A percentile compares a stretch with the other conserved stretches of the same genome.
Conservation (phyloP, 768 basidiomycete genomes). For the Mycena crocata region DNA sequence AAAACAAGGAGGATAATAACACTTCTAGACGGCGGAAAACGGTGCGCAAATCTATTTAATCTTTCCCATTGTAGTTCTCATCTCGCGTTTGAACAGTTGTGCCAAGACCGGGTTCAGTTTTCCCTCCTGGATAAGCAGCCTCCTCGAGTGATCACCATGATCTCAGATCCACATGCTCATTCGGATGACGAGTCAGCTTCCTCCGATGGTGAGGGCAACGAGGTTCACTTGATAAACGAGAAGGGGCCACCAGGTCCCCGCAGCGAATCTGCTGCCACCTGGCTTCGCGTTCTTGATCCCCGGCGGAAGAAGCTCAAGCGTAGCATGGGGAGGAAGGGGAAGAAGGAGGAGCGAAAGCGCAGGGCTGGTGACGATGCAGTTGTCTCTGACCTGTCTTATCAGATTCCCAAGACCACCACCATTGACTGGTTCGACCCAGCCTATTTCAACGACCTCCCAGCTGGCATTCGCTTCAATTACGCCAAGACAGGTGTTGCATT, state of each 20-base stretch:
- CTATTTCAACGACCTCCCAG: conserved; percentile 36
- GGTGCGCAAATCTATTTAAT: conserved; percentile 1
- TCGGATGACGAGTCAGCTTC: conserved; percentile 10
- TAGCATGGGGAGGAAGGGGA: neutral
- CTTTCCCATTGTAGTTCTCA: neutral
- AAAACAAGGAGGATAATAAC: neutral
- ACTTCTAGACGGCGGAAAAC: neutral
- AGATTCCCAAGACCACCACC: conserved; percentile 26
- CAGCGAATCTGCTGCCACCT: neutral
- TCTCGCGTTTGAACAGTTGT: neutral
- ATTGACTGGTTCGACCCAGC: conserved; percentile 41
- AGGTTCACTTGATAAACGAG: neutral
- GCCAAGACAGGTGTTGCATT: conserved; percentile 29
- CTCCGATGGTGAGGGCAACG: neutral
- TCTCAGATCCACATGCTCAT: neutral
- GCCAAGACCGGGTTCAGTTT: neutral
- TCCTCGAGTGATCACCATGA: neutral
- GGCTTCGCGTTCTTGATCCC: neutral
- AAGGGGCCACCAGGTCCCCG: neutral
- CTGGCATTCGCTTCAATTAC: conserved; percentile 28
- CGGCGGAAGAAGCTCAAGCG: neutral
- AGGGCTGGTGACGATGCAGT: neutral
- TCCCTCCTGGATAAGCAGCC: neutral
- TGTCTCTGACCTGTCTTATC: neutral
- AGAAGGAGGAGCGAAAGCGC: neutral